A percentile compares a stretch with the other conserved stretches of the same genome.
Conservation (phyloP, 2,329 filamentous ascomycete genomes). For the Pseudopyricularia cyperi region DNA sequence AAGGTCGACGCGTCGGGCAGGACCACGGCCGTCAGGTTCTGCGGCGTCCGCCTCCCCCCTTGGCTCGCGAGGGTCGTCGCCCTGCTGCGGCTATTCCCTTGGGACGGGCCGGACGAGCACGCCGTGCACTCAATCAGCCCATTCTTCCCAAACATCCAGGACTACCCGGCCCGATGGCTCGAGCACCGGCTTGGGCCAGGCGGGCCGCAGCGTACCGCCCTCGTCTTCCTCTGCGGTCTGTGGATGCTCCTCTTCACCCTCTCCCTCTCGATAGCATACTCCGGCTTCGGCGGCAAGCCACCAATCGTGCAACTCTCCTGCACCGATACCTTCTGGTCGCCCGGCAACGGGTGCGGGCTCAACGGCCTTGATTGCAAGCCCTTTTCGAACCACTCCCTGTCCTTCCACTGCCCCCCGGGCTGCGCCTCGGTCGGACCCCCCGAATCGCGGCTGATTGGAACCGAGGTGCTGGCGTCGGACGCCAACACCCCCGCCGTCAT, state of each 20-base stretch:
- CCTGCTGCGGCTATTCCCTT: conserved; percentile 5
- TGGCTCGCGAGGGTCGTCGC: not conserved
- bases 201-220: conserved; percentile 5
- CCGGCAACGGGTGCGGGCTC: conserved; percentile 43
- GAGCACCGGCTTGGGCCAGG: not conserved
- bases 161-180: conserved; percentile 5
- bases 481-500: conserved; percentile 30
- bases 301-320: conserved; percentile 30
- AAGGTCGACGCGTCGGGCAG: not conserved
- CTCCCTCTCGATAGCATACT: conserved; percentile 2
- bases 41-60: not conserved
- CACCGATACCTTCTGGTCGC: conserved; percentile 38
- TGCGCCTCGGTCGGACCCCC: conserved; percentile 35
- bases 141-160: conserved; percentile 6
- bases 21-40: not conserved
- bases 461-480: conserved; percentile 27
- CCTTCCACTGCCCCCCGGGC: conserved; percentile 47
- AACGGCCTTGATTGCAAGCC: conserved; percentile 46
- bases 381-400: conserved; percentile 39
- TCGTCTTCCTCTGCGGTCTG: conserved; percentile 4
- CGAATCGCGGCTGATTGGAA: conserved; percentile 43
- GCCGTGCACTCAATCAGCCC: conserved; percentile 5
- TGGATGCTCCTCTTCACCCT: conserved; percentile 6
- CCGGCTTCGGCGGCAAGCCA: not conserved
- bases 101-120: conserved; percentile 8